Conservation (phyloP, 179 eudicot species). For the Gypsophila paniculata region DNA sequence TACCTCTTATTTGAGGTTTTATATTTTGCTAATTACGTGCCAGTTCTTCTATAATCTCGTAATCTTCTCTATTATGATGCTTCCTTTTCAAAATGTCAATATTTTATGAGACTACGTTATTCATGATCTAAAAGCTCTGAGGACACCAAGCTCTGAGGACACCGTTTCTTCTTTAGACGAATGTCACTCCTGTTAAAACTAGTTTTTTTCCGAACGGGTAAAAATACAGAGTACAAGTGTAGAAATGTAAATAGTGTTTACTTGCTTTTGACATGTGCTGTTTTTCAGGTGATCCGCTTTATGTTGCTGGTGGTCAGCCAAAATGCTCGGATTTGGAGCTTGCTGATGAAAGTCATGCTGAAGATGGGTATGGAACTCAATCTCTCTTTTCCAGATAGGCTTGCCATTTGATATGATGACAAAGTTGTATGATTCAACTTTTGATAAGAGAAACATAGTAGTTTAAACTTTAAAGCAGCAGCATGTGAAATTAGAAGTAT, state of each 20-base stretch:
- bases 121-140: neutral
- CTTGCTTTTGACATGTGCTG: constrained; percentile 5
- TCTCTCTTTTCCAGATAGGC: constrained; percentile 6
- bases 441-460: neutral
- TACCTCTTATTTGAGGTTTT: neutral
- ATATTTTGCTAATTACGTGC: neutral
- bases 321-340: constrained; percentile 43
- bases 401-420: constrained; percentile 8
- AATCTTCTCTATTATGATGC: neutral
- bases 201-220: neutral
- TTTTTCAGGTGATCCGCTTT: constrained; percentile 86
- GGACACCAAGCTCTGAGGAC: neutral
- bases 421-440: neutral
- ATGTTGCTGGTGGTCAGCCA: constrained; percentile 76
- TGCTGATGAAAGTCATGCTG: constrained; percentile 55
- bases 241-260: neutral
- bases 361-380: constrained; percentile 63
- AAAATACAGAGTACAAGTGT: neutral
- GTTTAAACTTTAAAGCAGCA: constrained; percentile 1
- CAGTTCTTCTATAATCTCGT: neutral
- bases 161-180: neutral
- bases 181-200: neutral
- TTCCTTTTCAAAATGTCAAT: no score
- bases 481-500: neutral
- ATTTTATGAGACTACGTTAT: neutral